Evolutionary conservation across 129 eudicot species (phyloP).

Genomic region (Flaveria ramosissima): DNA sequence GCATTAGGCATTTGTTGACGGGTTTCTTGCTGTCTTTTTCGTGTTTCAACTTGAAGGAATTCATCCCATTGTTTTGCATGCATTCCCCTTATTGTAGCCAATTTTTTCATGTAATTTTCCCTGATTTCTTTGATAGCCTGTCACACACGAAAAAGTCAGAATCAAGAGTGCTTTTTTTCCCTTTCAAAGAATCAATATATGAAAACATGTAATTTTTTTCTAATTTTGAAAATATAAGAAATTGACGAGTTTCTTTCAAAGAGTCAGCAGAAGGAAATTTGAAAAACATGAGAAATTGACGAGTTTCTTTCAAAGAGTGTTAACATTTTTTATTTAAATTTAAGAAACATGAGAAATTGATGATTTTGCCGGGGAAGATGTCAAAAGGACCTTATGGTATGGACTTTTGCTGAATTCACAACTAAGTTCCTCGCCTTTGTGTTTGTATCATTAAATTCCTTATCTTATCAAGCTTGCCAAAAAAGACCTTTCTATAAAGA

Average conservation of each 20-base stretch:
- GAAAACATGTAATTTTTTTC: no score
- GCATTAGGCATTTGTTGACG: slow-evolving; percentile 49
- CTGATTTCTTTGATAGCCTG: slow-evolving; percentile 65
- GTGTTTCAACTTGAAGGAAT: slow-evolving; percentile 63
- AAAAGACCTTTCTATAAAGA: no score
- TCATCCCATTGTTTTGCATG: slow-evolving; percentile 83
- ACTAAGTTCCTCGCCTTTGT: background rate
- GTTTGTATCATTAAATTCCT: background rate
- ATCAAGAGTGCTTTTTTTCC: background rate
- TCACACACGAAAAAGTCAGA: slow-evolving; percentile 22
- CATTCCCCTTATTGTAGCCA: slow-evolving; percentile 46
- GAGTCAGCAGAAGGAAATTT: background rate
- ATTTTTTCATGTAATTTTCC: slow-evolving; percentile 59
- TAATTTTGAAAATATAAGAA: no score
- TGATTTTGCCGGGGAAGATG: background rate
- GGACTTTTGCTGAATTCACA: background rate
- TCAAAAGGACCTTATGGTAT: background rate
- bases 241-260: no score
- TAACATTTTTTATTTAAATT: no score
- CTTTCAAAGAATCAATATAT: background rate
- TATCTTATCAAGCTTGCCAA: no score
- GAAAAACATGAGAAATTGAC: background rate
- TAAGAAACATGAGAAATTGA: background rate
- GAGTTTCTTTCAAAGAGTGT: no score
- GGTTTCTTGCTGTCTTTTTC: slow-evolving; percentile 56